phyloP scores from a whole-genome alignment of 2,329 filamentous ascomycete genomes.

The Calonectria pauciramosa region DNA sequence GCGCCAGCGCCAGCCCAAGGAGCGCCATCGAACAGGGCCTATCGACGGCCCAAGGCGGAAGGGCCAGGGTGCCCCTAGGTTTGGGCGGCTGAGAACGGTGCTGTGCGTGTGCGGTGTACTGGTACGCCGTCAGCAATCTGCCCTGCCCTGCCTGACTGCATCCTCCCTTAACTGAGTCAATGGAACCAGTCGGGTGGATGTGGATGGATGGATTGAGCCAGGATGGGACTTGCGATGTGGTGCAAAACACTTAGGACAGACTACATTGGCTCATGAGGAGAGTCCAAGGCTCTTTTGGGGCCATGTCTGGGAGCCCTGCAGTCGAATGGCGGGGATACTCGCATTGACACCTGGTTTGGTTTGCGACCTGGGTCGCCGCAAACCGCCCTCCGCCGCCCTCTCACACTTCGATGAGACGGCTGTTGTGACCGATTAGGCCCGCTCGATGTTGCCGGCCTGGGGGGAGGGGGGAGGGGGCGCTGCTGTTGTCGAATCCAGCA shows the following conservation, averaged over 20 bases:
- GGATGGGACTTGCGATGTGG: slow-evolving; percentile 14
- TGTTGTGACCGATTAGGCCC: slow-evolving; percentile 11
- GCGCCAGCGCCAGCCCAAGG: slow-evolving; percentile 40
- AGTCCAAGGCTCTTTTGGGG: slow-evolving; percentile 1
- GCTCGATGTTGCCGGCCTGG: slow-evolving; percentile 14
- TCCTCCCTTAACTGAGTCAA: slow-evolving; percentile 5
- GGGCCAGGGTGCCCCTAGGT: slow-evolving; percentile 39
- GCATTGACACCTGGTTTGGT: slow-evolving; percentile 25
- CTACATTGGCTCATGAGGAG: neutral
- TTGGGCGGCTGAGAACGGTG: slow-evolving; percentile 39
- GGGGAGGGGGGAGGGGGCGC: slow-evolving; percentile 22
- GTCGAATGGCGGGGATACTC: slow-evolving; percentile 24
- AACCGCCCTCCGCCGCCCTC: slow-evolving; percentile 2
- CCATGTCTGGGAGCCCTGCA: slow-evolving; percentile 16
- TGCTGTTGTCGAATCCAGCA: slow-evolving; percentile 23
- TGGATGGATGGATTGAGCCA: slow-evolving; percentile 12
- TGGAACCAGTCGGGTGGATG: neutral
- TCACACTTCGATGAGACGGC: slow-evolving; percentile 21
- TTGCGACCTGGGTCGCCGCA: slow-evolving; percentile 23
- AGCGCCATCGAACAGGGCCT: slow-evolving; percentile 39
- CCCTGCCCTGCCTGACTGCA: neutral
- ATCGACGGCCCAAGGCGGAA: slow-evolving; percentile 36
- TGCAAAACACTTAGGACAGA: neutral
- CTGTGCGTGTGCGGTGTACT: neutral
- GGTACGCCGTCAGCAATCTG: neutral